Percentiles rank a stretch among this genome's conserved stretches.
These are phyloP conservation scores for Phtheirospermum japonicum DNA, from an alignment of 257 asterid genomes.

Conservation along the genomic window DNA sequence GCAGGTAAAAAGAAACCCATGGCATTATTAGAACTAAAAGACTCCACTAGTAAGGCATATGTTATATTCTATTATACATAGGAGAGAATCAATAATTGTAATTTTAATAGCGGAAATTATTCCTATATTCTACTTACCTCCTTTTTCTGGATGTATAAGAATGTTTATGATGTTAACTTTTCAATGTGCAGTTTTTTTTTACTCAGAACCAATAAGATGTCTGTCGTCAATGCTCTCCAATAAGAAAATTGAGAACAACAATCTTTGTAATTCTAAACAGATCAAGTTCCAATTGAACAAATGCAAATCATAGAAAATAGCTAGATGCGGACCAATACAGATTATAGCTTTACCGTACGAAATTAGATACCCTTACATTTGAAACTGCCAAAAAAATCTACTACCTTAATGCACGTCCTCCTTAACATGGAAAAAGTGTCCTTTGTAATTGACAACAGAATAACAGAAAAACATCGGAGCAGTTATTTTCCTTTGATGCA, in stretches of 20 bases:
- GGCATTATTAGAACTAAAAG: constrained; percentile 31
- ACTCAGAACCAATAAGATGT: too few species aligned
- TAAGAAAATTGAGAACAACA: background rate
- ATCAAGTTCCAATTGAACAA: too few species aligned
- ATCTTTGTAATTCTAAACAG: background rate
- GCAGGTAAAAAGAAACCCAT: constrained; percentile 35
- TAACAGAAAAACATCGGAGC: background rate
- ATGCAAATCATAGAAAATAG: too few species aligned
- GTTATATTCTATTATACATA: constrained; percentile 2
- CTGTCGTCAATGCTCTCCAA: too few species aligned
- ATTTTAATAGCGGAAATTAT: too few species aligned
- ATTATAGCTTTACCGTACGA: background rate
- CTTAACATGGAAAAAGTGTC: background rate
- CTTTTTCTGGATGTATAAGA: too few species aligned
- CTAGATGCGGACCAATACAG: background rate
- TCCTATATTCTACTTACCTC: too few species aligned
- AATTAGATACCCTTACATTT: background rate
- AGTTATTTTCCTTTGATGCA: background rate
- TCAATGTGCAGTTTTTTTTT: too few species aligned
- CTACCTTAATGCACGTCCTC: background rate
- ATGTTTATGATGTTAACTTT: too few species aligned
- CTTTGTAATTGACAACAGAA: background rate
- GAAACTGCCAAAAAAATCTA: background rate
- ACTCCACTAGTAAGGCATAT: background rate
- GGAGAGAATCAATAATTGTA: too few species aligned